A percentile compares a stretch with the other conserved stretches of the same genome.
Conservation (phyloP, 208 protist species). For the Wallacemonas collosoma region DNA sequence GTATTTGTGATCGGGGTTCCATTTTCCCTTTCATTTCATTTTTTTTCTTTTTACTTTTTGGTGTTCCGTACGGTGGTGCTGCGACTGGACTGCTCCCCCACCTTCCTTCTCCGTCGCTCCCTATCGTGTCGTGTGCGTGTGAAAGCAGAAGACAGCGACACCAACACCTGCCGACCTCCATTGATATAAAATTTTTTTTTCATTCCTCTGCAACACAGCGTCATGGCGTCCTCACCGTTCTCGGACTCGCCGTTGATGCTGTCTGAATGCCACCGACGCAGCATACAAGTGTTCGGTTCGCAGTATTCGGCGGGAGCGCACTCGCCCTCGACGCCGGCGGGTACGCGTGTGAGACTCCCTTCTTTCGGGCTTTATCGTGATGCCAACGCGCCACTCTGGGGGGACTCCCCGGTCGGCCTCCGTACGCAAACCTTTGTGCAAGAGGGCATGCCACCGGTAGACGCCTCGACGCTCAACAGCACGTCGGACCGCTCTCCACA, state of each 20-base stretch:
- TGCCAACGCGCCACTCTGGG: neutral
- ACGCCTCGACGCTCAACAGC: neutral
- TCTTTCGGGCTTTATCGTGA: neutral
- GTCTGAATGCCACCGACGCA: too few relatives aligned
- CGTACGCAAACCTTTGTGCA: constrained; percentile 7
- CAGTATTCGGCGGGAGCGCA: too few relatives aligned
- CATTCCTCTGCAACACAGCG: too few relatives aligned
- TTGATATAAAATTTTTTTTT: too few relatives aligned
- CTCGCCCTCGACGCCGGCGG: neutral
- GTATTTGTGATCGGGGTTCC: neutral
- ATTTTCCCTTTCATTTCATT: constrained; percentile 9
- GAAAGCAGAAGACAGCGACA: too few relatives aligned
- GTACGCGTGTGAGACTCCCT: neutral
- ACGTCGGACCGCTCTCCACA: neutral
- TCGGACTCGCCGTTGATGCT: too few relatives aligned
- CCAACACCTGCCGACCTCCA: too few relatives aligned
- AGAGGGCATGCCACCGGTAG: neutral
- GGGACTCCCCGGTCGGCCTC: neutral
- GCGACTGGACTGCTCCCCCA: neutral
- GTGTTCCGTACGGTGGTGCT: neutral
- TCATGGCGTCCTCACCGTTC: too few relatives aligned
- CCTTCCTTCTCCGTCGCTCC: neutral
- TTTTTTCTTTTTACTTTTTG: constrained; percentile 18
- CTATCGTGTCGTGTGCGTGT: too few relatives aligned
- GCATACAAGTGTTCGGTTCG: too few relatives aligned